Percentiles rank a stretch among this genome's conserved stretches.
These are phyloP conservation scores for Scutellaria galericulata DNA, from an alignment of 257 asterid species.

Conservation along the genomic window DNA sequence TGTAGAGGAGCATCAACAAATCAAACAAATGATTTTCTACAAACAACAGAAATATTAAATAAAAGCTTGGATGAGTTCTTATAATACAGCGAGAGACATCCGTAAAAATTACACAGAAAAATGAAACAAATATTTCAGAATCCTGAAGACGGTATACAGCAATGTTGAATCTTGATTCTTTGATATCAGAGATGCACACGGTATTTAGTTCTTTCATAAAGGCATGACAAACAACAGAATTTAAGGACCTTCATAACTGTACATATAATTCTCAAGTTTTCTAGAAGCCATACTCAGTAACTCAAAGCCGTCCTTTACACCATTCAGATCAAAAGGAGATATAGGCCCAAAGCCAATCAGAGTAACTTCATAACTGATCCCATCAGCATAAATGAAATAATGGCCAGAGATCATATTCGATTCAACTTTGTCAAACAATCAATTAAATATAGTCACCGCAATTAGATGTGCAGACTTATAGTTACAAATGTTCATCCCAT, in stretches of 20 bases:
- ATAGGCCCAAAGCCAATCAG: neutral
- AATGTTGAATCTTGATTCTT: neutral
- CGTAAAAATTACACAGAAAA: constrained; percentile 9
- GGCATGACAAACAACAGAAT: constrained; percentile 23
- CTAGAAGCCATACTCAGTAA: neutral
- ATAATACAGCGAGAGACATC: neutral
- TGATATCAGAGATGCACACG: too few species aligned
- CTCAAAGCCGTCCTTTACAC: constrained; percentile 9
- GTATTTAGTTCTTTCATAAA: constrained; percentile 15
- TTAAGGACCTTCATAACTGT: constrained; percentile 10
- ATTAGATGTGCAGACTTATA: constrained; percentile 13
- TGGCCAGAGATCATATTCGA: neutral
- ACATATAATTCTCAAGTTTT: constrained; percentile 2
- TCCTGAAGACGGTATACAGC: constrained; percentile 13
- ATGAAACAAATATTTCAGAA: constrained; percentile 27
- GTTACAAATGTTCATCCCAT: neutral
- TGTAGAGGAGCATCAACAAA: constrained; percentile 14
- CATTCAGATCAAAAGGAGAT: neutral
- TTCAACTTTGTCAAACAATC: constrained; percentile 4
- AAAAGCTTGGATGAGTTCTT: neutral
- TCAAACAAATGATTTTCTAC: neutral
- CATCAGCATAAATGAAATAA: constrained; percentile 10
- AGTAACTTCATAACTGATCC: constrained; percentile 10
- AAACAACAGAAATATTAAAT: constrained; percentile 8
- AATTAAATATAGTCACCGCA: constrained; percentile 9